These are phyloP conservation scores for Fraxinus platypoda DNA, from an alignment of 305 asterid genomes.

Conservation along the genomic window DNA sequence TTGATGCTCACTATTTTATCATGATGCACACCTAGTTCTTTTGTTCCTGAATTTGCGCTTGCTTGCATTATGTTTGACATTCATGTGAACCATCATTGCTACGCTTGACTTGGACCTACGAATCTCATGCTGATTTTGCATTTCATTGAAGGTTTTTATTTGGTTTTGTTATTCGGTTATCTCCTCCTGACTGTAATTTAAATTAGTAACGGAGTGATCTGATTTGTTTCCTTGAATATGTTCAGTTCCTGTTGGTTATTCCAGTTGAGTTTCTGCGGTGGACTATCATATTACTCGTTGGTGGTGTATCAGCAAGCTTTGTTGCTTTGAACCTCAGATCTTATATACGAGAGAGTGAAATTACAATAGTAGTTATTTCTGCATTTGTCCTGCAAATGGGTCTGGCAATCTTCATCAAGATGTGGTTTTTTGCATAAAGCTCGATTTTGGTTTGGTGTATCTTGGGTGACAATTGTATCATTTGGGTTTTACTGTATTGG, in stretches of 20 bases:
- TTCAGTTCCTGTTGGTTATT: conserved; percentile 68
- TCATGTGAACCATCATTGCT: neutral
- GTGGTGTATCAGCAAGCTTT: conserved; percentile 72
- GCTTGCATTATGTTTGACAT: neutral
- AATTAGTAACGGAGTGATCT: neutral
- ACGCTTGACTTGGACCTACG: neutral
- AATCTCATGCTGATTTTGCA: conserved; percentile 2
- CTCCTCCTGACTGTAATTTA: neutral
- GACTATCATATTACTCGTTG: conserved; percentile 57
- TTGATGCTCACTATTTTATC: neutral
- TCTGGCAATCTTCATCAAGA: conserved; percentile 81
- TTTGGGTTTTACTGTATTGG: conserved; percentile 24
- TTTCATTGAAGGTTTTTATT: neutral
- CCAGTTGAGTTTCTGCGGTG: conserved; percentile 78
- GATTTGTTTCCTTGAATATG: conserved; percentile 23
- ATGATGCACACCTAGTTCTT: neutral
- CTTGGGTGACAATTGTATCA: conserved; percentile 11
- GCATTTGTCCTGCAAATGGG: conserved; percentile 83
- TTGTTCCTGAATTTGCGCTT: neutral
- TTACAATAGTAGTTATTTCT: conserved; percentile 52
- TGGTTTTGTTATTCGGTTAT: neutral
- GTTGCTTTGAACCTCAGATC: conserved; percentile 72
- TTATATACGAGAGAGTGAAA: conserved; percentile 46
- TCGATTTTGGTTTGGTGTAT: conserved; percentile 12
- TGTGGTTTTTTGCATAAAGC: conserved; percentile 78